Conservation (phyloP, 345 rosid species). For the Hypericum perforatum region DNA sequence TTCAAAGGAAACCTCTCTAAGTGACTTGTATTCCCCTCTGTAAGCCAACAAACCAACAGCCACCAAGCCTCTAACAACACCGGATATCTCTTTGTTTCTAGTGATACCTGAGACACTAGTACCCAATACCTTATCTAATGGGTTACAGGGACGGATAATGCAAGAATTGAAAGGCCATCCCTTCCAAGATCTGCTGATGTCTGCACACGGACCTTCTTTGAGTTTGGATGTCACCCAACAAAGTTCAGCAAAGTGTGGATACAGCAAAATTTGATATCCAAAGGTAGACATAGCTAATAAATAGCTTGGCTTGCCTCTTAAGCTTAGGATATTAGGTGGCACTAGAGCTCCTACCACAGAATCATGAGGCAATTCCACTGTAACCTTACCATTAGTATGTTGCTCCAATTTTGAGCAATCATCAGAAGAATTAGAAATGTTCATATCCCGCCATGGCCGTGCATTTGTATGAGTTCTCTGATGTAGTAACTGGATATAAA, state of each 20-base stretch:
- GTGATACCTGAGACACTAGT: conserved; percentile 36
- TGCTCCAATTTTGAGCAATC: conserved; percentile 15
- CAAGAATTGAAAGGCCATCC: conserved; percentile 97
- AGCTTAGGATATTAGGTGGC: conserved; percentile 33
- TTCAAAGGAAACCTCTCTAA: conserved; percentile 68
- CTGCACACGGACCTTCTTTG: conserved; percentile 81
- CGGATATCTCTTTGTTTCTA: conserved; percentile 53
- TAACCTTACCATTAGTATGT: conserved; percentile 14
- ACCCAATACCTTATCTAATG: conserved; percentile 33
- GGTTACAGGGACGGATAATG: conserved; percentile 51
- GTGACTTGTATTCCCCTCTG: conserved; percentile 62
- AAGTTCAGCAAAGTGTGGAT: conserved; percentile 96
- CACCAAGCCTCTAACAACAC: conserved; percentile 65
- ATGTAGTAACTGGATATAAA: conserved; percentile 58
- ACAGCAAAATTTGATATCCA: conserved; percentile 79
- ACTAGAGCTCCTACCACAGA: conserved; percentile 28
- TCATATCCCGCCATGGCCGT: conserved; percentile 18
- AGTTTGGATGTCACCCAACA: conserved; percentile 95
- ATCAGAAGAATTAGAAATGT: conserved; percentile 20
- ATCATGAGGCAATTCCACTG: conserved; percentile 25
- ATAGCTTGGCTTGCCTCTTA: conserved; percentile 66
- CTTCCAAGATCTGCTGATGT: conserved; percentile 75
- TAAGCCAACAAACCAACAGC: conserved; percentile 86
- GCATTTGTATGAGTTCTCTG: conserved; percentile 39
- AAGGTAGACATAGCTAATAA: conserved; percentile 58